These are phyloP conservation scores for Sarocladiaceae sp. DNA, from an alignment of 2,329 filamentous ascomycete genomes.

Conservation along the genomic window DNA sequence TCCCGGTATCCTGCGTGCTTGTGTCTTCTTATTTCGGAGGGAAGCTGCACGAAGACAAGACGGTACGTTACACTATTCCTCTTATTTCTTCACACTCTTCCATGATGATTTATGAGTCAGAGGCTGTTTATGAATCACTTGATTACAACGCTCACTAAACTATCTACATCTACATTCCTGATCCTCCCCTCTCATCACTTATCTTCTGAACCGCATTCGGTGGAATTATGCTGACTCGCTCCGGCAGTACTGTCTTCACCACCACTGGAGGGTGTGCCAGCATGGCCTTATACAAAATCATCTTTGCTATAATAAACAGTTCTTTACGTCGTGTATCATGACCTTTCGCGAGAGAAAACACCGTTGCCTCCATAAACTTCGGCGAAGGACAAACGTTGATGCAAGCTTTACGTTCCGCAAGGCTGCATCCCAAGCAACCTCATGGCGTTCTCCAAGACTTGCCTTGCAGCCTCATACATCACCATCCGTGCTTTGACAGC, in stretches of 20 bases:
- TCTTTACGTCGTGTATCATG: not conserved
- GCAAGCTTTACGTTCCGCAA: not conserved
- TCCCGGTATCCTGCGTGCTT: no score
- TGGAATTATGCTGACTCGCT: not conserved
- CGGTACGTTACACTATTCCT: no score
- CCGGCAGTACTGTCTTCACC: no score
- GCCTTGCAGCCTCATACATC: constrained; percentile 42
- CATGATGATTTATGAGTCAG: not conserved
- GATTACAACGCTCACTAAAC: constrained; percentile 1
- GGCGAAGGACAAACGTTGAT: not conserved
- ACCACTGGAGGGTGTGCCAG: not conserved
- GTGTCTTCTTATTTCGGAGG: no score
- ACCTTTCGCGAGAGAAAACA: not conserved
- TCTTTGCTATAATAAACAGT: not conserved
- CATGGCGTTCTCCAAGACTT: constrained; percentile 22
- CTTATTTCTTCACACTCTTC: not conserved
- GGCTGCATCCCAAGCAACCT: constrained; percentile 31
- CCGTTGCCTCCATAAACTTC: not conserved
- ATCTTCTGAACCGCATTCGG: no score
- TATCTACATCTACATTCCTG: not conserved
- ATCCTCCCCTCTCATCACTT: not conserved
- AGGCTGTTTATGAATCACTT: constrained; percentile 5
- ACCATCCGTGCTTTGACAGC: constrained; percentile 49
- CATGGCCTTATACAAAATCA: not conserved
- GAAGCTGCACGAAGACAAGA: no score